Evolutionary conservation across 192 early-diverging fungal genomes (phyloP), one percentile per base, ranked within the genome.

Genomic region (Diversispora eburnea): DNA sequence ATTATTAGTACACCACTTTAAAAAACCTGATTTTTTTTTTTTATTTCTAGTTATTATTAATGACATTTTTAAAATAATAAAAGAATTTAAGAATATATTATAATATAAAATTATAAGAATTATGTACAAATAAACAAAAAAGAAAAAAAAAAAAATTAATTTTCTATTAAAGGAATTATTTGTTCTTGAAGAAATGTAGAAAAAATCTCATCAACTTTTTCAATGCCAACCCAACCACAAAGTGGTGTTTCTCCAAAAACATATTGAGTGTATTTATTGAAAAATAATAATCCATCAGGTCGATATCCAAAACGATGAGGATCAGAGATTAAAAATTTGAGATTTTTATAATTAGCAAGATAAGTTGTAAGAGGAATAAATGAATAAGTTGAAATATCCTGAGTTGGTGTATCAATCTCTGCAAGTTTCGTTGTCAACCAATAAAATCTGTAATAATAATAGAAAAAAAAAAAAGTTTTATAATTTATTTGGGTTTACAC

Each of bases 251-350:
- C 76, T 9, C 86, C 86, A 13, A 81, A 56, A 0, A 78, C 84
- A 59, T 88, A 88, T 64, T 86, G 82, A 3, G 86, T 80, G 58
- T 79, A 72, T 46, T 78, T 76, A 69, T 86, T 84, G 75, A 84
- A 88, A 39, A 88, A 83, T 7, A 88, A 72, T 7, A 86, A 65
- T 8, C 86, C 86, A 67, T 84, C 86, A 1, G 82, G 76, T 3
- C 74, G 70, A 60, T 80, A 73, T 73, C 72, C 72, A 64, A 73
- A 73, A 43, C 22, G 33, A 54, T 55, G 12, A 63, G 61, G 48
- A 46, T 64, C n/a, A 42, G 20, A 13, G 0, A 73, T 63, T 25
- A 73, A 45, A 17, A 42, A 54, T 17, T 60, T 51, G 8, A 73
- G 12, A 13, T 73, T n/a, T 43, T 73, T 49, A 52, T 15, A 13